Evolutionary conservation across 2,329 filamentous ascomycete genomes (phyloP).

Genomic region (Paraconiothyrium sp.): DNA sequence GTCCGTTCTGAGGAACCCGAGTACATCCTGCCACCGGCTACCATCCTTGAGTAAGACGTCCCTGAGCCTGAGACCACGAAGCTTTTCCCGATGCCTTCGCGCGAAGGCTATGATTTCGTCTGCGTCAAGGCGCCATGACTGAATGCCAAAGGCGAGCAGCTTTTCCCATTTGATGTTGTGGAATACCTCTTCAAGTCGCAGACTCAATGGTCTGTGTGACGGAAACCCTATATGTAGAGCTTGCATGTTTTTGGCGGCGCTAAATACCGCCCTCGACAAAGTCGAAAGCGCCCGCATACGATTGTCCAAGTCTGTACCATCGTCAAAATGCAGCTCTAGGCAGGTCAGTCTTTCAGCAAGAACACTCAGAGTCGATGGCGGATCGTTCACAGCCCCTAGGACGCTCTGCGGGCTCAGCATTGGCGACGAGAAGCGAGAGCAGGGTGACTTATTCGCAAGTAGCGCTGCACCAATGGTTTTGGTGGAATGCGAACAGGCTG

Average conservation of each 20-base stretch:
- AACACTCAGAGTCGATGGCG: slow-evolving; percentile 58
- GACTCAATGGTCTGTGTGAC: slow-evolving; percentile 63
- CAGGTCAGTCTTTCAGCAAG: slow-evolving; percentile 68
- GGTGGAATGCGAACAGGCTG: slow-evolving; percentile 69
- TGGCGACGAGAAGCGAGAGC: slow-evolving; percentile 69
- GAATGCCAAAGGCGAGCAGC: slow-evolving; percentile 70
- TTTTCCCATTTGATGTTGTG: slow-evolving; percentile 69
- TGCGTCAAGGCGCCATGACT: slow-evolving; percentile 69
- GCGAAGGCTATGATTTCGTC: slow-evolving; percentile 69
- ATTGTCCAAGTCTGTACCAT: slow-evolving; percentile 64
- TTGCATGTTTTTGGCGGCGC: slow-evolving; percentile 67
- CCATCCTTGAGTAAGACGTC: slow-evolving; percentile 69
- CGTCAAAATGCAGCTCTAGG: slow-evolving; percentile 71
- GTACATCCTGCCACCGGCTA: slow-evolving; percentile 69
- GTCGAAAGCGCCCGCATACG: slow-evolving; percentile 67
- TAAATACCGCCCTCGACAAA: slow-evolving; percentile 67
- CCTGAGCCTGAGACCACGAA: slow-evolving; percentile 68
- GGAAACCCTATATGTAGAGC: slow-evolving; percentile 73
- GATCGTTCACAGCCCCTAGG: slow-evolving; percentile 59
- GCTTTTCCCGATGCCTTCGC: slow-evolving; percentile 63
- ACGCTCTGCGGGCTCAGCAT: slow-evolving; percentile 70
- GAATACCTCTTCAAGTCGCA: slow-evolving; percentile 69
- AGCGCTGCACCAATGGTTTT: slow-evolving; percentile 67
- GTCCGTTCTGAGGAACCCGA: slow-evolving; percentile 64
- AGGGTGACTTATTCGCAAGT: slow-evolving; percentile 64